Base-by-base conservation (phyloP, 1,284 basidiomycete species). In the Tilletia caries region DNA sequence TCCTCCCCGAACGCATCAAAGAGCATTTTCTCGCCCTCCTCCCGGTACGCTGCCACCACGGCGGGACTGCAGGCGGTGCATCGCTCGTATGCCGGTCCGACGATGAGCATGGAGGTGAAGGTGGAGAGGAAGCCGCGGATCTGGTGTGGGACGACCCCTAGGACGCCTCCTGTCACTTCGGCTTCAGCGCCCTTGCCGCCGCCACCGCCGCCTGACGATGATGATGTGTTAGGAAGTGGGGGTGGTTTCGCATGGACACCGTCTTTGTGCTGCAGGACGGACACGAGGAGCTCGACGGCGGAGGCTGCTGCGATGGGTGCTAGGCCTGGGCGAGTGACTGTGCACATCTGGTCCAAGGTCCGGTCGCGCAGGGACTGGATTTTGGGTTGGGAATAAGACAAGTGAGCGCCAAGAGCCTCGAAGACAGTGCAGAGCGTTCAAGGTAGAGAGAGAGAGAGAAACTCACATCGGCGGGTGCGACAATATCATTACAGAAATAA, bases 281-380 rank as follows among this genome's bases (percentile, higher is more conserved):
- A 92, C 0, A 93, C 90, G 43, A 98, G 88, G 6, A 98, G 86
- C 80, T 98, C 96, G 0, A 98, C 95, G 0, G 93, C 93, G 0
- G 90, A 91, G 0, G 94, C 90, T 0, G 91, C 89, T 0, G 95
- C 95, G 52, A 98, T 94, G 0, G 92, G 89, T 0, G 95, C 96
- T 0, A 98, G 86, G 0, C 95, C 95, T 0, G 96, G 95, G n/a
- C 96, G 86, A 0, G 95, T 97, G 15, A 98, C 96, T 0, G 96
- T 98, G 81, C 96, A 98, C 95, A 98, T 98, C 82, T 98, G 95
- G 82, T 98, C 96, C 32, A 98, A 87, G 1, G 95, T 97, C 43
- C 95, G 88, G 80, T 98, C 95, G 0, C 92, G 91, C 64, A 98
- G 86, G 0, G 92, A 95, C 94, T 71, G 64, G n/a, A n/a, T n/a